Evolutionary conservation across 2,329 filamentous ascomycete genomes (phyloP).

Genomic region (Neopestalotiopsis sp.): DNA sequence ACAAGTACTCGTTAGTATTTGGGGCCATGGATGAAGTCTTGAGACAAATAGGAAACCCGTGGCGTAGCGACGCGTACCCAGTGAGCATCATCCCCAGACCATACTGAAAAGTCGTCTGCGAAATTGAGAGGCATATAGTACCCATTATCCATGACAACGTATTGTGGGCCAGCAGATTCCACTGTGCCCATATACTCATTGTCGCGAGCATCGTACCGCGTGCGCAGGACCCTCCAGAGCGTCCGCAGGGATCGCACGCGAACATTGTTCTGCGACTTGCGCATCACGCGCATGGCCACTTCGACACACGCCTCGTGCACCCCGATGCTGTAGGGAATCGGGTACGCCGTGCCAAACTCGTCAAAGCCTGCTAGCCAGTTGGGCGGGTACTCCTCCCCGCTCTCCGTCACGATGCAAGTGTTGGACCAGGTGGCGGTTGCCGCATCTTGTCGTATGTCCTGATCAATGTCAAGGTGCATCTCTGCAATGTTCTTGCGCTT

Average conservation of each 20-base stretch:
- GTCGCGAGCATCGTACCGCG: constrained; percentile 25
- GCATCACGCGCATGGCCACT: constrained; percentile 22
- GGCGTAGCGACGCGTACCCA: constrained; percentile 12
- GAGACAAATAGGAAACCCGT: neutral
- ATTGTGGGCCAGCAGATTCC: constrained; percentile 14
- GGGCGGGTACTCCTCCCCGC: constrained; percentile 13
- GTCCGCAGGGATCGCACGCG: constrained; percentile 23
- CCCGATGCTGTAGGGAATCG: constrained; percentile 24
- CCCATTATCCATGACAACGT: constrained; percentile 18
- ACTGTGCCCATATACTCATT: constrained; percentile 21
- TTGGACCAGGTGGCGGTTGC: constrained; percentile 16
- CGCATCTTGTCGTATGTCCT: constrained; percentile 21
- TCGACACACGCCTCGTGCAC: constrained; percentile 25
- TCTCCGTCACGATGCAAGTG: neutral
- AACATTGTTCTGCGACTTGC: constrained; percentile 18
- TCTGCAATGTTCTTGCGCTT: constrained; percentile 19
- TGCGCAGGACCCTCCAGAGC: constrained; percentile 27
- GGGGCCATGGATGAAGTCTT: neutral
- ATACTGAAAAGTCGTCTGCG: neutral
- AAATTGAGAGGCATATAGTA: constrained; percentile 21
- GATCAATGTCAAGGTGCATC: constrained; percentile 1
- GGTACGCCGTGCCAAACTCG: constrained; percentile 11
- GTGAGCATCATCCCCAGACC: constrained; percentile 9
- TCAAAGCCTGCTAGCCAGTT: constrained; percentile 20
- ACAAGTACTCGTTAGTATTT: neutral